phyloP scores from a whole-genome alignment of 2,329 filamentous ascomycete species.

The Dothideomycetes sp. region DNA sequence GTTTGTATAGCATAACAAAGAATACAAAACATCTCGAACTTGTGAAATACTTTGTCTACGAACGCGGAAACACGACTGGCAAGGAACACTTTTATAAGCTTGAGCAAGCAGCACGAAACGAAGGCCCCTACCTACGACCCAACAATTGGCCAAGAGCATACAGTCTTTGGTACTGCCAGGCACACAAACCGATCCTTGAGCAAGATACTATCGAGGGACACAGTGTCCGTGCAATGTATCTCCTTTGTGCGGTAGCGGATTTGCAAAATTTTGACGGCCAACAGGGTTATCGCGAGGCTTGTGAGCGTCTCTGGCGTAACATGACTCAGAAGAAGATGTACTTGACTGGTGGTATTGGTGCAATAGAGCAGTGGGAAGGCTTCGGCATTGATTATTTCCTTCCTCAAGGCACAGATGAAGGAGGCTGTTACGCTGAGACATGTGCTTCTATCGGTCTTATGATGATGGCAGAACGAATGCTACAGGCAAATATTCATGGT shows the following conservation, averaged over 20 bases:
- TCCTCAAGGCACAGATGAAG: conserved; percentile 50
- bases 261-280: conserved; percentile 35
- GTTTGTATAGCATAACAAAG: conserved; percentile 35
- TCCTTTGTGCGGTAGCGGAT: conserved; percentile 51
- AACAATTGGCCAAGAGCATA: conserved; percentile 41
- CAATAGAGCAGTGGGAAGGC: conserved; percentile 50
- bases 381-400: conserved; percentile 53
- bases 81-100: conserved; percentile 47
- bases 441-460: conserved; percentile 52
- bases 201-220: conserved; percentile 51
- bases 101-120: conserved; percentile 44
- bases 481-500: conserved; percentile 32
- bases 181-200: conserved; percentile 46
- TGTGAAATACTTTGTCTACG: conserved; percentile 48
- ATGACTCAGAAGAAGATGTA: conserved; percentile 56
- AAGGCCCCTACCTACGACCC: conserved; percentile 39
- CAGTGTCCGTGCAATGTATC: conserved; percentile 51
- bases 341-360: conserved; percentile 52
- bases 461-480: conserved; percentile 49
- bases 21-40: conserved; percentile 36
- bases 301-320: conserved; percentile 48
- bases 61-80: conserved; percentile 46
- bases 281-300: conserved; percentile 26
- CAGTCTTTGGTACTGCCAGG: conserved; percentile 46
- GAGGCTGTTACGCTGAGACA: conserved; percentile 55